Evolutionary conservation across 768 basidiomycete genomes (phyloP).

Genomic region (Dioszegia aurantiaca): DNA sequence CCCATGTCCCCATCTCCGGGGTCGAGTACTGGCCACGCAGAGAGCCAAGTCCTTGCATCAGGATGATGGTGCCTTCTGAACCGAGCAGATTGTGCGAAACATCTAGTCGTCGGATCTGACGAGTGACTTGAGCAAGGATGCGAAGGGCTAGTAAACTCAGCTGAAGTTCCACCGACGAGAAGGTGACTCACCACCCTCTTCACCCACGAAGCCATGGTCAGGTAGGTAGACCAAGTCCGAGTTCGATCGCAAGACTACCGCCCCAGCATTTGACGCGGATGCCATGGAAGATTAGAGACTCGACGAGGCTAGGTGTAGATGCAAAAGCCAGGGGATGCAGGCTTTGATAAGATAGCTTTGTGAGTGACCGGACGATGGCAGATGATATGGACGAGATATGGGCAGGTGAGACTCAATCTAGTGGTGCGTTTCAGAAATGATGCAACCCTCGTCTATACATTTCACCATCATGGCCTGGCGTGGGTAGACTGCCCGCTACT

Average conservation of each 20-base stretch:
- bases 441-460: slow-evolving; percentile 5
- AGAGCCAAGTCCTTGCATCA: slow-evolving; percentile 33
- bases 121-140: slow-evolving; percentile 32
- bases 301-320: too few relatives aligned
- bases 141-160: slow-evolving; percentile 30
- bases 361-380: too few relatives aligned
- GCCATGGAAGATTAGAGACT: too few relatives aligned
- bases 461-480: background rate
- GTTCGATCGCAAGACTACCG: slow-evolving; percentile 31
- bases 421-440: too few relatives aligned
- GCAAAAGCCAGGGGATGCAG: too few relatives aligned
- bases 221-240: slow-evolving; percentile 40
- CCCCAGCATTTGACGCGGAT: background rate
- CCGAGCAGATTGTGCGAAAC: slow-evolving; percentile 46
- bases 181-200: slow-evolving; percentile 37
- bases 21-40: slow-evolving; percentile 31
- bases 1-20: slow-evolving; percentile 28
- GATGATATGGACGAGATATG: too few relatives aligned
- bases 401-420: too few relatives aligned
- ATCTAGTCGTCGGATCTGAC: slow-evolving; percentile 36
- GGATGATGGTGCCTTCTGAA: slow-evolving; percentile 24
- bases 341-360: too few relatives aligned
- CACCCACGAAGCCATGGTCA: slow-evolving; percentile 43
- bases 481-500: too few relatives aligned
- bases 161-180: background rate